Conservation (phyloP, 139 green algal species). For the Asterochloris sp. region DNA sequence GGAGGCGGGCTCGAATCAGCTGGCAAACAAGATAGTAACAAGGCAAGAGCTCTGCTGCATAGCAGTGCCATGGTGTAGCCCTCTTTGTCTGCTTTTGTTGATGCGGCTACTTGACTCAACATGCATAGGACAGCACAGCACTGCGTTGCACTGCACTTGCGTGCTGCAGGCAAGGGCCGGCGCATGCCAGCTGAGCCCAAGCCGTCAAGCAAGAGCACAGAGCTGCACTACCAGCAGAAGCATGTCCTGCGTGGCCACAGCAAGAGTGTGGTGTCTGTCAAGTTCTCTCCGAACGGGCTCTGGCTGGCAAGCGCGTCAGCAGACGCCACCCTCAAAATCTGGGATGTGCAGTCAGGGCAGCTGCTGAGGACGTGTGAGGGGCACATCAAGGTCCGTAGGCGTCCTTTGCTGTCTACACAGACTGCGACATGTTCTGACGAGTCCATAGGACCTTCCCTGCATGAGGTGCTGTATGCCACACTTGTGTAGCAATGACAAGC, state of each 20-base stretch:
- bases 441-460: too few species aligned
- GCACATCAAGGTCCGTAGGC: conserved; percentile 36
- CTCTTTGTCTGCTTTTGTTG: background rate
- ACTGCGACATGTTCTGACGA: too few species aligned
- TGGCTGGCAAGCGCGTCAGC: conserved; percentile 64
- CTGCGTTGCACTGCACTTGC: background rate
- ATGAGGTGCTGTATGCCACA: background rate
- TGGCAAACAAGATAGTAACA: too few species aligned
- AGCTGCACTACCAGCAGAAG: conserved; percentile 14
- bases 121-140: background rate
- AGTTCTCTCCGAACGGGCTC: conserved; percentile 50
- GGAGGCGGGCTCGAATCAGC: too few species aligned
- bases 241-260: conserved; percentile 35
- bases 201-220: too few species aligned
- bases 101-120: background rate
- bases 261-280: conserved; percentile 46
- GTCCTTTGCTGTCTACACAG: background rate
- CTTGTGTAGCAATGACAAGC: background rate
- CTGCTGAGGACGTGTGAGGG: conserved; percentile 39
- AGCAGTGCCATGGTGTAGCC: background rate
- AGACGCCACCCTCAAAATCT: conserved; percentile 70
- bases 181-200: too few species aligned
- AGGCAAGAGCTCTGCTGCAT: too few species aligned
- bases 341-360: conserved; percentile 46
- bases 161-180: too few species aligned